Evolutionary conservation across 768 basidiomycete species (phyloP), one percentile per base, ranked within the genome.

Genomic region (Boletus subcaerulescens): DNA sequence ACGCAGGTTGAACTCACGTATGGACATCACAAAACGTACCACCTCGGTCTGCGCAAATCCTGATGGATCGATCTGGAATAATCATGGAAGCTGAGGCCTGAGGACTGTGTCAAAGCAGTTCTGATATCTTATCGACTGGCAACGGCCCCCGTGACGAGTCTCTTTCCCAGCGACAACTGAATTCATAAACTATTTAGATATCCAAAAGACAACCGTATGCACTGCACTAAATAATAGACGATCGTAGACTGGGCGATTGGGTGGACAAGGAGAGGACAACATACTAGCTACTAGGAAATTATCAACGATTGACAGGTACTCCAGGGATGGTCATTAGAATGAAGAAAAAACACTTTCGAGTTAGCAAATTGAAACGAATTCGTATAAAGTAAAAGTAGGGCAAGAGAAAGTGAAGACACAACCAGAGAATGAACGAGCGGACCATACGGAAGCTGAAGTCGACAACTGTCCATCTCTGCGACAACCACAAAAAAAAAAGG

Each of bases 11-110:
- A 29, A 77, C 83, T 59, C 61, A 87, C 81, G 91, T 91, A 69
- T 92, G 84, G 33, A 93, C 83, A 67, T 95, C 93, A 64, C 91
- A 93, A 72, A 93, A 96, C 0, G 93, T 97, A 5, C 94, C 94
- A 35, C 93, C 93, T 72, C 92, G 77, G 70, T 94, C 92, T 8
- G 89, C 89, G 62, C 89, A 91, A 58, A 94, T 91, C 50, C 85
- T 81, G 54, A 93, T 86, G 13, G 91, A 93, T 61, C 79, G 81
- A 66, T 90, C 84, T 20, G 88, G 86, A 45, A 91, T 70, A 14
- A 61, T 57, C 53, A 64, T 58, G 22, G 40, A 11, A 13, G 22
- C 22, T 24, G 22, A 24, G 22, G n/a, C n/a, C n/a, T n/a, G 5
- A 5, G 12, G 31, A 18, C 13, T 29, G 29, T 29, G 13, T 11